These are phyloP conservation scores for Myxozyma geophila DNA, from an alignment of 805 yeast genomes.

Conservation along the genomic window DNA sequence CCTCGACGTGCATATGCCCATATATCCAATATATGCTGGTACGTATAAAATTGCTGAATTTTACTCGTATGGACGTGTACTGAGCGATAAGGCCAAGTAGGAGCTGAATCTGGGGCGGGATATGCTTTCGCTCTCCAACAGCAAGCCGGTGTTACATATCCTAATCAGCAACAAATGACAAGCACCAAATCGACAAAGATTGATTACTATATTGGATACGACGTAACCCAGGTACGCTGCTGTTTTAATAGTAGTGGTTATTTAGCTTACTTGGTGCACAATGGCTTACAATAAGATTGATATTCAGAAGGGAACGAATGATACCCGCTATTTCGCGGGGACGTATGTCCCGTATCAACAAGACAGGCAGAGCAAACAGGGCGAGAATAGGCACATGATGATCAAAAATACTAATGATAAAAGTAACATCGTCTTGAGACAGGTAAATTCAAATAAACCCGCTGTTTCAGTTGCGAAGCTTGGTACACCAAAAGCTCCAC, in stretches of 20 bases:
- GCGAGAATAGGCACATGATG: background rate
- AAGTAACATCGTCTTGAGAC: background rate
- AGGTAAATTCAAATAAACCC: conserved; percentile 1
- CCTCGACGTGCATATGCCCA: conserved; percentile 17
- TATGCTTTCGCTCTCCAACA: background rate
- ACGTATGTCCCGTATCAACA: background rate
- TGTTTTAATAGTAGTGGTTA: too few relatives aligned
- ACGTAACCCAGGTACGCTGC: conserved; percentile 6
- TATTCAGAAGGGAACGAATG: background rate
- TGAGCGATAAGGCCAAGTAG: conserved; percentile 10
- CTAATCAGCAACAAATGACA: conserved; percentile 8
- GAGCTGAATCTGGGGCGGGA: background rate
- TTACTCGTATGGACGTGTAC: conserved; percentile 15
- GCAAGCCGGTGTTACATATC: background rate
- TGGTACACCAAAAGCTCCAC: background rate
- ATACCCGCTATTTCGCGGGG: background rate
- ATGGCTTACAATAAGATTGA: background rate
- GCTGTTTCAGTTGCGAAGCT: background rate
- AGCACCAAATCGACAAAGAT: background rate
- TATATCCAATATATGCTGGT: conserved; percentile 30
- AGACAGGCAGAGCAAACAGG: background rate
- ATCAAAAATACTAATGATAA: background rate
- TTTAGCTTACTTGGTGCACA: too few relatives aligned
- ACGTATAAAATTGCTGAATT: conserved; percentile 8
- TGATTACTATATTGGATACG: conserved; percentile 10